Base-by-base conservation (phyloP, 352 stramenopile species). In the Phytopythium aichiense region DNA sequence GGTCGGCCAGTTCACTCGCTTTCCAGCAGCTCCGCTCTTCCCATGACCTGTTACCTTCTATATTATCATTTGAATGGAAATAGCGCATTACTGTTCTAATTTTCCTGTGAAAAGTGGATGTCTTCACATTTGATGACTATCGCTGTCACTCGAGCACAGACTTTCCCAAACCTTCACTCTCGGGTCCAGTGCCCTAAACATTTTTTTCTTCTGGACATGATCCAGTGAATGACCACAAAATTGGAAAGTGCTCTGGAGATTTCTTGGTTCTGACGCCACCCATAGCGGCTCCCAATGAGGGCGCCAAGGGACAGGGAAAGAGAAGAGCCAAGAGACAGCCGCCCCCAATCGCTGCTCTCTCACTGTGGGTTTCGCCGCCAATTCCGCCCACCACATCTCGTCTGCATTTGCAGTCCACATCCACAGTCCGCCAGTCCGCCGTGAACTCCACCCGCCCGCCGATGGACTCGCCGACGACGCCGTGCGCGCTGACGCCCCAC, bases 401-500 rank as follows among this genome's bases (percentile, higher is more conserved):
- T 38, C 23, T 25, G 23, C 28, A 33, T 54, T 23, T 28, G 30
- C 49, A n/a, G 20, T 30, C 43, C 43, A 8, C 43, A 31, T 30
- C 43, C 43, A 5, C n/a, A 23, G 16, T 12, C 35, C 35, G 9
- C 42, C 4, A 2, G 18, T 48, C 16, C 16, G 7, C 6, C 2
- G n/a, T n/a, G n/a, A n/a, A n/a, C n/a, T n/a, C n/a, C n/a, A n/a
- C n/a, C n/a, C 6, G 16, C 22, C 23, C 46, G 43, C 49, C 30
- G 30, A 91, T 91, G 79, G 76, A 89, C 68, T 82, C 73, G 23
- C 62, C 76, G 42, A 73, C 66, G 37, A 77, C 75, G 25, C 61
- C 72, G 43, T 79, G 61, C 68, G 54, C 68, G 31, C 77, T 76
- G 64, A 82, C 69, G 42, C 87, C 68, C 54, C 84, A 93, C 72